Conservation (phyloP, 2,329 filamentous ascomycete species). For the Verruconis gallopava region DNA sequence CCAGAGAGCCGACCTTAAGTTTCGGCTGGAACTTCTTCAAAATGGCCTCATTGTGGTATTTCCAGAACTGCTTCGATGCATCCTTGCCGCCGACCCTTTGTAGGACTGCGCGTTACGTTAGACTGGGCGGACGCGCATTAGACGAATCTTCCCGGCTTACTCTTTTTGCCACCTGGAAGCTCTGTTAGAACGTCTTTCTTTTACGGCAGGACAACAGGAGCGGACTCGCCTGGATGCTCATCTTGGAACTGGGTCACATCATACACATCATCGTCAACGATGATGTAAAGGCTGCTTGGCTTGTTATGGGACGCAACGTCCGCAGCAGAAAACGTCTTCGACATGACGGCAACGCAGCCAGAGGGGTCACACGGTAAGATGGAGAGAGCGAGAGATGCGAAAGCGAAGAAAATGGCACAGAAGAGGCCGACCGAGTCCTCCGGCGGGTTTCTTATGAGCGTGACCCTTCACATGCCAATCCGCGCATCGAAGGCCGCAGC, state of each 20-base stretch:
- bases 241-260: slow-evolving; percentile 61
- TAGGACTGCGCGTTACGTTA: slow-evolving; percentile 35
- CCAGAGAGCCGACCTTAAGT: slow-evolving; percentile 58
- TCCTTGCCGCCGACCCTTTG: slow-evolving; percentile 54
- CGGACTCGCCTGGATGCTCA: slow-evolving; percentile 28
- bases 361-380: neutral
- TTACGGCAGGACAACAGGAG: neutral
- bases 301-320: slow-evolving; percentile 93
- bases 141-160: slow-evolving; percentile 27
- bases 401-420: no score
- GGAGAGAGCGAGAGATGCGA: neutral
- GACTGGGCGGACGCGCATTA: slow-evolving; percentile 7
- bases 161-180: slow-evolving; percentile 54
- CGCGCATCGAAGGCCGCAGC: no score
- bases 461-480: neutral
- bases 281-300: slow-evolving; percentile 70
- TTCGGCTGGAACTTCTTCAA: slow-evolving; percentile 50
- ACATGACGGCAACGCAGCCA: slow-evolving; percentile 46
- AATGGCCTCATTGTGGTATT: slow-evolving; percentile 48
- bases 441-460: no score
- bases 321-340: slow-evolving; percentile 68
- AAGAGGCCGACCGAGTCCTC: no score
- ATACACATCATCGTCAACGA: slow-evolving; percentile 91
- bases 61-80: slow-evolving; percentile 56
- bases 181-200: neutral